A percentile compares a stretch with the other conserved stretches of the same genome.
These are phyloP conservation scores for Lecanicillium sp. DNA, from an alignment of 2,329 filamentous ascomycete genomes.

Conservation along the genomic window DNA sequence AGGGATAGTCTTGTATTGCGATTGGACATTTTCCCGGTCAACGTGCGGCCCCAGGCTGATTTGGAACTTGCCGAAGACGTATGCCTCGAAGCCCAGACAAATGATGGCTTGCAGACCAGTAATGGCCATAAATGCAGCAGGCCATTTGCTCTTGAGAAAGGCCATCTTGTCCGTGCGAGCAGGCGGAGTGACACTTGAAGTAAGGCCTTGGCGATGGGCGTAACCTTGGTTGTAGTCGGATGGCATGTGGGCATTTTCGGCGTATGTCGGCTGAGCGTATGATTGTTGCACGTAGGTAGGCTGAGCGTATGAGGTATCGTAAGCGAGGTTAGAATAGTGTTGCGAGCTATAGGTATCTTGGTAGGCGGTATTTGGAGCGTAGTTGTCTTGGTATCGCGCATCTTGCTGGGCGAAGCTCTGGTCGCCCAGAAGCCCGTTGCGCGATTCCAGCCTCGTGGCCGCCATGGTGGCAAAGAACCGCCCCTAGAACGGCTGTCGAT, in stretches of 20 bases:
- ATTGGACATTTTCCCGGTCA: conserved; percentile 30
- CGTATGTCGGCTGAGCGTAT: conserved; percentile 19
- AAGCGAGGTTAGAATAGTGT: conserved; percentile 15
- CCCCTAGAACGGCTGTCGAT: not conserved
- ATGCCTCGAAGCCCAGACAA: conserved; percentile 82
- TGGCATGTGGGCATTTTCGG: conserved; percentile 19
- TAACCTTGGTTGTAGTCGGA: conserved; percentile 25
- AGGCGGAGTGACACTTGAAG: conserved; percentile 22
- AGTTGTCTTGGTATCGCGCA: conserved; percentile 13
- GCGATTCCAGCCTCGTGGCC: conserved; percentile 32
- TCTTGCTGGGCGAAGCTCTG: conserved; percentile 26
- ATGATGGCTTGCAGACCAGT: conserved; percentile 70
- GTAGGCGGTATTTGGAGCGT: conserved; percentile 13
- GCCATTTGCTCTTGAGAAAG: conserved; percentile 77
- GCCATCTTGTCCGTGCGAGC: conserved; percentile 44
- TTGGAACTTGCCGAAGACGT: conserved; percentile 85
- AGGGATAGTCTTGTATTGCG: conserved; percentile 67
- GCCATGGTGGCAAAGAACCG: conserved; percentile 19
- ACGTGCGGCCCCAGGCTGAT: conserved; percentile 38
- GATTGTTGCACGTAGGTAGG: conserved; percentile 6
- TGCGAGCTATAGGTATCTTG: conserved; percentile 18
- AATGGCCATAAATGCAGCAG: conserved; percentile 72
- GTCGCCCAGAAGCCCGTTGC: conserved; percentile 31
- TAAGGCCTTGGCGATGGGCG: conserved; percentile 28
- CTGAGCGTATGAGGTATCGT: conserved; percentile 12